Evolutionary conservation across 2,329 filamentous ascomycete genomes (phyloP).

Genomic region (Apiospora hydei): DNA sequence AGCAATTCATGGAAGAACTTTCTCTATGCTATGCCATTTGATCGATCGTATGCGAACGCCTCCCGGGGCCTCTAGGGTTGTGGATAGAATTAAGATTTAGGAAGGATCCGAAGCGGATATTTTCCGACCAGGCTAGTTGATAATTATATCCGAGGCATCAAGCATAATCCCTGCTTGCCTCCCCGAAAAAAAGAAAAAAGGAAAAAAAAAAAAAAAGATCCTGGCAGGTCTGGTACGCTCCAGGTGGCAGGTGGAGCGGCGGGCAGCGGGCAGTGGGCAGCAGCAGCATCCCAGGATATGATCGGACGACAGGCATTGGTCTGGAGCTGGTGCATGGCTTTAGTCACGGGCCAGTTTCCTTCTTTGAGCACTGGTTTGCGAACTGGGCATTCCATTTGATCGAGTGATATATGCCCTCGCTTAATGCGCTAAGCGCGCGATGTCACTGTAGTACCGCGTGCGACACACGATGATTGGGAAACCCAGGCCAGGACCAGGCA

Average conservation of each 20-base stretch:
- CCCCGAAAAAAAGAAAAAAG: background rate
- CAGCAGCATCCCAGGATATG: background rate
- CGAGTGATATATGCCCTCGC: too few species aligned
- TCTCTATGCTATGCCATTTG: too few species aligned
- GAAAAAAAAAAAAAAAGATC: too few species aligned
- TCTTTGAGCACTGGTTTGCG: background rate
- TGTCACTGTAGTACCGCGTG: background rate
- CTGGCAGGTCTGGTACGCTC: too few species aligned
- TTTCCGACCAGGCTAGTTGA: background rate
- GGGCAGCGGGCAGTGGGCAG: too few species aligned
- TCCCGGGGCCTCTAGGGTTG: background rate
- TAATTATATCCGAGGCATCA: background rate
- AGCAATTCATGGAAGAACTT: background rate
- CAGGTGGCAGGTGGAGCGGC: too few species aligned
- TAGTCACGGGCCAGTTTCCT: background rate
- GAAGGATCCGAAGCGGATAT: background rate
- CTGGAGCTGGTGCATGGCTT: background rate
- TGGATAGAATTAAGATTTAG: slow-evolving; percentile 4
- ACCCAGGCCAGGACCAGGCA: too few species aligned
- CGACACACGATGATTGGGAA: background rate
- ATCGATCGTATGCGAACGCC: background rate
- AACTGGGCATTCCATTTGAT: background rate
- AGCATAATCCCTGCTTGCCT: background rate
- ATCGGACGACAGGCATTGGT: background rate
- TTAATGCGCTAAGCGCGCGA: background rate